Base-by-base conservation (phyloP, 176 grass and related monocot genomes). In the Echinochloa phyllopogon region DNA sequence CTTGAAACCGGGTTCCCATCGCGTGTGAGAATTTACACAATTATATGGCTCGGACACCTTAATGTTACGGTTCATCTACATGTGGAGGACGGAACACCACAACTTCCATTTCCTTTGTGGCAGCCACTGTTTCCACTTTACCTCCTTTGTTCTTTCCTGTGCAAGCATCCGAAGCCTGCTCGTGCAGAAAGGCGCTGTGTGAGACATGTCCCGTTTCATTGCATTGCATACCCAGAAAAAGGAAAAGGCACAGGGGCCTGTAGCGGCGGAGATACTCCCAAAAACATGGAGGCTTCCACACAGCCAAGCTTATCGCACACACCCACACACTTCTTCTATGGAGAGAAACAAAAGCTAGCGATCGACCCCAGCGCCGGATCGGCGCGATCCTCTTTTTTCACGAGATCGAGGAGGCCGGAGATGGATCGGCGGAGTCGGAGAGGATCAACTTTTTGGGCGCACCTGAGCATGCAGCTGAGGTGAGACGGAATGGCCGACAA, bases 381-480 rank as follows among this genome's bases (percentile, higher is more conserved):
- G 8, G 43, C 29, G 50, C 70, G 45, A 51, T 27, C n/a, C 8
- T 73, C 50, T 44, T 71, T 87, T 87, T 83, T 40, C 49, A 84
- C 3, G 63, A 63, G 29, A 66, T 61, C 44, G 60, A 71, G 52
- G 51, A 74, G 24, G n/a, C n/a, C n/a, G n/a, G 43, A 15, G 25
- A 63, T 21, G 20, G 53, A 14, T 82, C 53, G 76, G 21, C 51
- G 44, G 74, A 63, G 60, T 47, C 17, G 41, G 51, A 39, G 74
- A 20, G 61, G 78, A 91, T 87, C 75, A 75, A 62, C 85, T 84
- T 84, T 84, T 91, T 80, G 89, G 77, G 89, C 75, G 81, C 89
- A 91, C 89, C 78, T 79, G 89, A 67, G 55, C n/a, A n/a, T n/a
- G n/a, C n/a, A 52, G 38, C 39, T 16, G 47, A 49, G 47, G 4